phyloP scores from a whole-genome alignment of 345 rosid genomes.

The Hibiscus trionum region DNA sequence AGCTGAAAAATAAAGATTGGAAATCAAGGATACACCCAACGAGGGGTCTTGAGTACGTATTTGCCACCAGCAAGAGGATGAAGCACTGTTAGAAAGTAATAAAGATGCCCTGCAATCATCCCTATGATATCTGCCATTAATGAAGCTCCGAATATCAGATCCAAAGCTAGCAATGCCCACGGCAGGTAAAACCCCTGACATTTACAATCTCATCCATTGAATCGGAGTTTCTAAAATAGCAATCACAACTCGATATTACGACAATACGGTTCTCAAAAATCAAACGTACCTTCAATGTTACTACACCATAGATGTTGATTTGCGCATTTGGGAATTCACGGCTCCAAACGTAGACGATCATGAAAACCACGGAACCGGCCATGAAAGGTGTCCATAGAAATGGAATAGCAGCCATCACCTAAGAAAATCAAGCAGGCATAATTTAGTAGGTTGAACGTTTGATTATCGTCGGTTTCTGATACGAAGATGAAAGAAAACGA shows the following conservation, averaged over 20 bases:
- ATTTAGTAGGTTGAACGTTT: not conserved
- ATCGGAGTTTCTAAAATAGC: not conserved
- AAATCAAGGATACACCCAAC: conserved; percentile 55
- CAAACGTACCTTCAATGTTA: conserved; percentile 40
- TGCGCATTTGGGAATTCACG: conserved; percentile 50
- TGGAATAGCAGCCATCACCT: conserved; percentile 46
- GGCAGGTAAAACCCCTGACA: conserved; percentile 60
- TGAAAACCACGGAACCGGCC: conserved; percentile 53
- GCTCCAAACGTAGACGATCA: conserved; percentile 54
- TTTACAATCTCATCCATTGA: not conserved
- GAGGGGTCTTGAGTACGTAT: conserved; percentile 61
- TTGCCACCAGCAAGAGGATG: conserved; percentile 62
- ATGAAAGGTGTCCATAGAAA: conserved; percentile 34
- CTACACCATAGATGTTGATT: conserved; percentile 45
- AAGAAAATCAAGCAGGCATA: not conserved
- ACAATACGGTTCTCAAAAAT: not conserved
- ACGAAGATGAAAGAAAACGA: not conserved
- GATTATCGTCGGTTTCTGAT: not conserved
- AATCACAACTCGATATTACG: not conserved
- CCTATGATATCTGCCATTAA: conserved; percentile 56
- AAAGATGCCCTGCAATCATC: conserved; percentile 54
- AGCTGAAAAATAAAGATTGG: not conserved
- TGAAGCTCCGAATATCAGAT: conserved; percentile 41
- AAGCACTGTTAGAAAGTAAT: conserved; percentile 55
- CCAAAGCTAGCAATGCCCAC: conserved; percentile 58